Evolutionary conservation across 805 yeast species (phyloP).

Genomic region (Nakazawaea sp.): DNA sequence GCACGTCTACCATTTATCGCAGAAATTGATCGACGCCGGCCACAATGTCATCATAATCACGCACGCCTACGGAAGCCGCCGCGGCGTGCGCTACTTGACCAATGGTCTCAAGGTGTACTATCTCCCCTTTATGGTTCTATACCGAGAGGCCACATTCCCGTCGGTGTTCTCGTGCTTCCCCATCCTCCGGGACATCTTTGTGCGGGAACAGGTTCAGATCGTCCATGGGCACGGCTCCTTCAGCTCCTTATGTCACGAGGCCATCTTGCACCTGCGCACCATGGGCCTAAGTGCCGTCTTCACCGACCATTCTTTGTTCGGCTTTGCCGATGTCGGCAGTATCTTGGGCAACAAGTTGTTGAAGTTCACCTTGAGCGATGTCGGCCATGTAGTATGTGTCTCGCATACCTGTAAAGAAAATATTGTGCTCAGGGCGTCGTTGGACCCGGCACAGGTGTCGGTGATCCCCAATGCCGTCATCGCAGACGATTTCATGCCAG

Average conservation of each 20-base stretch:
- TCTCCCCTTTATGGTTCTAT: conserved; percentile 74
- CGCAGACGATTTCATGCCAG: conserved; percentile 68
- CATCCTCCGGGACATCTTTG: conserved; percentile 70
- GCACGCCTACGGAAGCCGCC: conserved; percentile 78
- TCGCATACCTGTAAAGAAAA: conserved; percentile 96
- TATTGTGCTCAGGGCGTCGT: conserved; percentile 78
- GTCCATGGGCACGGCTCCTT: conserved; percentile 95
- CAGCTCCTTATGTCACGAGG: conserved; percentile 82
- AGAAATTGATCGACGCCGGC: conserved; percentile 70
- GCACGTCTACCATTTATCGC: conserved; percentile 88
- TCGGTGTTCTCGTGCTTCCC: conserved; percentile 88
- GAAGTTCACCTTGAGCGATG: conserved; percentile 76
- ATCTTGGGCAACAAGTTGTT: conserved; percentile 82
- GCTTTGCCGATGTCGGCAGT: conserved; percentile 80
- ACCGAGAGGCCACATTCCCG: conserved; percentile 82
- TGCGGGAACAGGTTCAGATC: conserved; percentile 80
- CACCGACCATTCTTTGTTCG: conserved; percentile 94
- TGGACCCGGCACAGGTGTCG: conserved; percentile 71
- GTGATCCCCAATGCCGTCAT: conserved; percentile 97
- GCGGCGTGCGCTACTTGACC: conserved; percentile 76
- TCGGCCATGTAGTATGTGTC: conserved; percentile 93
- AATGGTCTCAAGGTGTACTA: conserved; percentile 93
- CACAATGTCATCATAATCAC: conserved; percentile 84
- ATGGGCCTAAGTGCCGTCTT: conserved; percentile 91
- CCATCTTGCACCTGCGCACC: conserved; percentile 82